phyloP scores from a whole-genome alignment of 176 grass and related monocot genomes.

The Puccinellia tenuiflora region DNA sequence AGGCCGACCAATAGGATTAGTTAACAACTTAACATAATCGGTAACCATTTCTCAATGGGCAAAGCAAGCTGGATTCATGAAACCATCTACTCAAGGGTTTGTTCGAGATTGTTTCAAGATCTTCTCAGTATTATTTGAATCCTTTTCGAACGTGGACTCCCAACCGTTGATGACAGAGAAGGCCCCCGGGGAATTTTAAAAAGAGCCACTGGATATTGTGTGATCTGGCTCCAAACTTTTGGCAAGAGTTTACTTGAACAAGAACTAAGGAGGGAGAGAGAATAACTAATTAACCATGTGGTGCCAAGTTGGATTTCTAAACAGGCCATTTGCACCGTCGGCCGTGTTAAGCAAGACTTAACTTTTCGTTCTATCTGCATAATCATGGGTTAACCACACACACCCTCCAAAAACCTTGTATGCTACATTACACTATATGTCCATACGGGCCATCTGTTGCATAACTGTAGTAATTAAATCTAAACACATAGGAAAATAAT shows the following conservation, averaged over 20 bases:
- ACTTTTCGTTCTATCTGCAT: neutral
- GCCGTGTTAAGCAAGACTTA: neutral
- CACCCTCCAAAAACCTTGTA: neutral
- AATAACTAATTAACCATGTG: neutral
- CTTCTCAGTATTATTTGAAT: neutral
- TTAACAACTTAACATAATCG: neutral
- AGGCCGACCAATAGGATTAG: neutral
- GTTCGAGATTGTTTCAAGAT: constrained; percentile 32
- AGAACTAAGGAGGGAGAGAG: neutral
- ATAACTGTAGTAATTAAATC: neutral
- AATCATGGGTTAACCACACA: neutral
- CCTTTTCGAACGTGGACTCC: constrained; percentile 13
- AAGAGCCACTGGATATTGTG: neutral
- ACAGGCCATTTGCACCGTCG: neutral
- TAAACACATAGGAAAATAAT: neutral
- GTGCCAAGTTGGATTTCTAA: neutral
- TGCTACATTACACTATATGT: neutral
- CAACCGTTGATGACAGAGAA: constrained; percentile 12
- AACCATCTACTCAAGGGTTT: constrained; percentile 15
- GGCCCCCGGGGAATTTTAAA: neutral
- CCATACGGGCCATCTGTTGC: neutral
- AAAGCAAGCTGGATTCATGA: constrained; percentile 19
- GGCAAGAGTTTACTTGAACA: neutral
- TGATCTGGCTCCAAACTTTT: constrained; percentile 19
- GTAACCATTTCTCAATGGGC: neutral